Evolutionary conservation across 1,284 basidiomycete genomes (phyloP), one percentile per base, ranked within the genome.

Genomic region (Xerocomus cyaneibrunnescens): DNA sequence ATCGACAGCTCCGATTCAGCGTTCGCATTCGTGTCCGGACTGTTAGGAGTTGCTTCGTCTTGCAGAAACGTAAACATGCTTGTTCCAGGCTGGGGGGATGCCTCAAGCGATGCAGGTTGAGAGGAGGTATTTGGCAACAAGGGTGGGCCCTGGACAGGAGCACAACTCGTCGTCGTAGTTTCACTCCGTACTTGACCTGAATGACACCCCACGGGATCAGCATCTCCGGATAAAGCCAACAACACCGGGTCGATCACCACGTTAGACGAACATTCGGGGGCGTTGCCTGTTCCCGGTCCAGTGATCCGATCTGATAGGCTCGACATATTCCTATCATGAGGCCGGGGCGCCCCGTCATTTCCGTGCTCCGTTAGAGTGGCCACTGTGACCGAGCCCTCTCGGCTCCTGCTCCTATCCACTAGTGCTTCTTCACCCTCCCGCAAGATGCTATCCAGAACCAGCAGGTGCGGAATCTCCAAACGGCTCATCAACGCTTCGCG

Each of bases 381-480:
- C 41, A 14, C 45, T 8, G 38, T 19, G 30, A 48, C 36, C 3
- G 56, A 55, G 12, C 28, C 48, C 22, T 57, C 58, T 36, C 53
- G 57, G 10, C 53, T 52, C 22, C 46, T 48, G 22, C 43, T 45
- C 39, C 30, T 34, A 14, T 30, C 43, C 25, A 27, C 40, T 38
- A 17, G 48, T 32, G 30, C 34, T 45, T 57, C 56, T 25, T 55
- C 66, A 5, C 23, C 45, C 8, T 58, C 62, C 28, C 74, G 69
- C 45, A 82, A 58, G 21, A 84, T 71, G 23, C 61, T 58, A 48
- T 84, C 81, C 56, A 85, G 68, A 4, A 72, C 75, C 42, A 60
- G 64, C 10, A 84, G 64, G 55, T 74, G 68, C 3, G 62, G 53
- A 4, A 46, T 49, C 37, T 72, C 72, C 51, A 84, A 56, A 23